These are phyloP conservation scores for Botryotinia calthae DNA, from an alignment of 2,329 filamentous ascomycete genomes.

Conservation along the genomic window DNA sequence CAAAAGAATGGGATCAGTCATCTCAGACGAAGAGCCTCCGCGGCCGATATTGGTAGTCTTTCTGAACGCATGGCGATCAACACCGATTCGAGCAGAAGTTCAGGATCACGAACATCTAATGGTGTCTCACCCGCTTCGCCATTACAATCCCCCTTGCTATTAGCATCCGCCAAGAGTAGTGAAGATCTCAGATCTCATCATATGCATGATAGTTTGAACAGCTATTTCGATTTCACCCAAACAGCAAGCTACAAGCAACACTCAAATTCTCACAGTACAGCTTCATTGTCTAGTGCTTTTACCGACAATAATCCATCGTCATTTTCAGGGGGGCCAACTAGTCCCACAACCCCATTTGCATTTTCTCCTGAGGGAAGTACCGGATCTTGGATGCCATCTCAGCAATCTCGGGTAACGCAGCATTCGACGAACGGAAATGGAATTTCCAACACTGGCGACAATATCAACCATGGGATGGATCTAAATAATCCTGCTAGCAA, in stretches of 20 bases:
- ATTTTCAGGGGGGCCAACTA: conserved; percentile 69
- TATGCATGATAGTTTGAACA: conserved; percentile 51
- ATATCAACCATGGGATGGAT: conserved; percentile 15
- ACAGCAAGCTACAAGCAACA: conserved; percentile 54
- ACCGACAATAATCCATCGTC: conserved; percentile 62
- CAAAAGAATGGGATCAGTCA: conserved; percentile 57
- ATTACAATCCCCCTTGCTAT: conserved; percentile 64
- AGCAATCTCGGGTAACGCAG: conserved; percentile 48
- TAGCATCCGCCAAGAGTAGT: conserved; percentile 63
- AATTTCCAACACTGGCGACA: conserved; percentile 10
- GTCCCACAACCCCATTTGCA: conserved; percentile 69
- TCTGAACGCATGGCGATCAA: conserved; percentile 61
- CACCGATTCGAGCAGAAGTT: conserved; percentile 52
- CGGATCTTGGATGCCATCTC: conserved; percentile 61
- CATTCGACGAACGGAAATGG: neutral
- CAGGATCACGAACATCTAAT: conserved; percentile 60
- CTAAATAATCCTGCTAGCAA: conserved; percentile 36
- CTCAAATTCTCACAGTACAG: conserved; percentile 64
- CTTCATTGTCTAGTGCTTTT: conserved; percentile 65
- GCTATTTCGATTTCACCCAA: conserved; percentile 57
- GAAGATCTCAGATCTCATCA: conserved; percentile 56
- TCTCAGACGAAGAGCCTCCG: conserved; percentile 56
- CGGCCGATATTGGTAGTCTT: conserved; percentile 58
- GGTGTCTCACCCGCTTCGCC: conserved; percentile 73
- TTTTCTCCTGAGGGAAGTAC: conserved; percentile 73